A percentile compares a stretch with the other conserved stretches of the same genome.
Evolutionary conservation across 768 basidiomycete genomes (phyloP).

Genomic region (Scleroderma citrinum): DNA sequence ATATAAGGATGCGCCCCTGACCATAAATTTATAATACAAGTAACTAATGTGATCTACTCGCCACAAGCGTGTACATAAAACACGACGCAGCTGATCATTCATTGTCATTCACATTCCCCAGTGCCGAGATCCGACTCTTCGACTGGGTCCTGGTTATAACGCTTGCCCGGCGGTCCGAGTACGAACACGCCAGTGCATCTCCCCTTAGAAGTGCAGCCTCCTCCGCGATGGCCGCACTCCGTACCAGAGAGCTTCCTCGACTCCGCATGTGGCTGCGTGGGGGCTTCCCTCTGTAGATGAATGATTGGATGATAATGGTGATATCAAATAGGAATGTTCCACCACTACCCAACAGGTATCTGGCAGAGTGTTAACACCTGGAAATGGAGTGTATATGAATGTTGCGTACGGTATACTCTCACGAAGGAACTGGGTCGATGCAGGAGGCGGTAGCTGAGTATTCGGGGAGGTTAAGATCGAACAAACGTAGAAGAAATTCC

Average conservation of each 20-base stretch:
- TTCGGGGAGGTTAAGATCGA: constrained; percentile 81
- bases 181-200: constrained; percentile 32
- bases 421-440: constrained; percentile 59
- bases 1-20: too few species aligned
- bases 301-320: constrained; percentile 81
- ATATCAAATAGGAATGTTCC: constrained; percentile 94
- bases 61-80: too few species aligned
- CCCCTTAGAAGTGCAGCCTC: constrained; percentile 45
- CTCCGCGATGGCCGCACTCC: constrained; percentile 30
- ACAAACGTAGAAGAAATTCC: constrained; percentile 88
- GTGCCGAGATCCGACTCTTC: constrained; percentile 33
- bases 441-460: constrained; percentile 48
- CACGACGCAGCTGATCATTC: too few species aligned
- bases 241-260: constrained; percentile 23
- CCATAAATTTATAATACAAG: too few species aligned
- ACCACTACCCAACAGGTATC: constrained; percentile 86
- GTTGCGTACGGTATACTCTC: constrained; percentile 79
- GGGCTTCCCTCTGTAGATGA: constrained; percentile 59
- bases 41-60: too few species aligned
- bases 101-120: background rate
- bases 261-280: constrained; percentile 28
- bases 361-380: constrained; percentile 20
- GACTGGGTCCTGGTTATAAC: constrained; percentile 19
- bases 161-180: constrained; percentile 19
- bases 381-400: background rate